Percentiles rank a stretch among this genome's conserved stretches.
Evolutionary conservation across 73 alveolate species (phyloP).

Genomic region (Tetrahymena borealis): DNA sequence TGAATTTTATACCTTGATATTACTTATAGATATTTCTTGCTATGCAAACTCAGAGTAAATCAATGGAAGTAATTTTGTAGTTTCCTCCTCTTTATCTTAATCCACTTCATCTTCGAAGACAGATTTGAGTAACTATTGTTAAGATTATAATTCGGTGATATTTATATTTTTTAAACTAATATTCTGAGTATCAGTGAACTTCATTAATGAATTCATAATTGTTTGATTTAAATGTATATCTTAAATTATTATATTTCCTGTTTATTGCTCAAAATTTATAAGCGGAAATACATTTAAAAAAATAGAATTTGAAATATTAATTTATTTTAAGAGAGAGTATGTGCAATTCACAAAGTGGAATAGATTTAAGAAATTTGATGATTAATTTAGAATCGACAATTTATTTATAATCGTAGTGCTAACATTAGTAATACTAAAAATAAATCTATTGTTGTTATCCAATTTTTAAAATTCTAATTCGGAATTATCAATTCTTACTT

Average conservation of each 20-base stretch:
- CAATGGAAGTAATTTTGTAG: background rate
- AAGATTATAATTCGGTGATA: no score
- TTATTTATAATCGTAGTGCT: no score
- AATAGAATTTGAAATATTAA: background rate
- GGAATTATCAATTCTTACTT: no score
- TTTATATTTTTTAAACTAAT: no score
- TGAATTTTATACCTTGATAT: background rate
- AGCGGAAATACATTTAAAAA: background rate
- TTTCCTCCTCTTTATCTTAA: background rate
- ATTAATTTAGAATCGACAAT: no score
- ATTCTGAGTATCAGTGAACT: background rate
- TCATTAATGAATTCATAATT: background rate
- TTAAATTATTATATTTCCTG: background rate
- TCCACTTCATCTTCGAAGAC: no score
- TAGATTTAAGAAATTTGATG: no score
- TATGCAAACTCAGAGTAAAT: background rate
- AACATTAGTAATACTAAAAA: no score
- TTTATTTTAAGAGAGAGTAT: background rate
- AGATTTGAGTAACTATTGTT: no score
- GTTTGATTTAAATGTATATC: background rate
- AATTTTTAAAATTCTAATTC: no score
- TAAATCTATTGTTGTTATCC: no score
- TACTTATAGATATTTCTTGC: background rate
- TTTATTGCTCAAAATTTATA: background rate
- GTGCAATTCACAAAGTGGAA: background rate